phyloP scores from a whole-genome alignment of 257 asterid genomes.

The Solanum medicagineum region DNA sequence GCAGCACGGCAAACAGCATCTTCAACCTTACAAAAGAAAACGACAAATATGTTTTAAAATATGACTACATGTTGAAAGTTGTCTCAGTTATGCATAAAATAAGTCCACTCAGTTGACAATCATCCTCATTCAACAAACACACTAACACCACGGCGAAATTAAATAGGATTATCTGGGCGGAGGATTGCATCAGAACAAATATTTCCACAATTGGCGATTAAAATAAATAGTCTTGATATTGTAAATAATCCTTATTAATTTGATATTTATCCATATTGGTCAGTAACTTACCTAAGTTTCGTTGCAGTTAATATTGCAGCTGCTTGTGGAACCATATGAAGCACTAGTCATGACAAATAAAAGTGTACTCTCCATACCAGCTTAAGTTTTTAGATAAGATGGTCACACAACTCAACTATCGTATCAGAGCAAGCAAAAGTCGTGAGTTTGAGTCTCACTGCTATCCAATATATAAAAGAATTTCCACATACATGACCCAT shows the following conservation, averaged over 20 bases:
- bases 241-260: not conserved
- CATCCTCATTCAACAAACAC: not conserved
- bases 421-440: not conserved
- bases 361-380: not conserved
- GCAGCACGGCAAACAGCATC: constrained; percentile 84
- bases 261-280: not conserved
- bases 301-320: not conserved
- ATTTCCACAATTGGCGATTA: not conserved
- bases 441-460: not conserved
- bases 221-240: not conserved
- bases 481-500: not conserved
- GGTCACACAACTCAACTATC: not conserved
- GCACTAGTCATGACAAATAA: not conserved
- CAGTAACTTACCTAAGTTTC: not conserved
- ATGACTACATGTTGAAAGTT: not conserved
- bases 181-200: not conserved
- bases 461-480: not conserved
- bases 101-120: not conserved
- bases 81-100: not conserved
- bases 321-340: not conserved
- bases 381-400: not conserved
- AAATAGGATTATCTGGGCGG: not conserved
- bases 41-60: not conserved
- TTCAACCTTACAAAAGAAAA: constrained; percentile 52
- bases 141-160: not conserved